Percentiles rank a stretch among this genome's conserved stretches.
Conservation (phyloP, 1,284 basidiomycete genomes). For the Hypsizygus ulmarius region DNA sequence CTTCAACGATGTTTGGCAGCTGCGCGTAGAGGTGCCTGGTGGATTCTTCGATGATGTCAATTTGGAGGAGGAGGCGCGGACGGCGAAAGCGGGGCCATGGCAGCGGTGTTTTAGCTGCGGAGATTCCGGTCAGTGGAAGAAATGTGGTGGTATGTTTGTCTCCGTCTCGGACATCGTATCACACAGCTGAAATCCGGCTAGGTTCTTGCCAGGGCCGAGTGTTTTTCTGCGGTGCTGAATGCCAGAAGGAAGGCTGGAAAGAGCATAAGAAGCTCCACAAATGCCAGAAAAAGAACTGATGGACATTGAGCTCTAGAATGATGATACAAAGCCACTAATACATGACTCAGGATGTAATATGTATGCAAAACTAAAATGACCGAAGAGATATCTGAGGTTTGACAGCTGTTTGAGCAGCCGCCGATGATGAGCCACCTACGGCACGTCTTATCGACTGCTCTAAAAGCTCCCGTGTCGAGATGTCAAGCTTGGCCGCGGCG, state of each 20-base stretch:
- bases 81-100: conserved; percentile 35
- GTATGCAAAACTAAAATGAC: conserved; percentile 45
- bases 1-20: conserved; percentile 37
- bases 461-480: conserved; percentile 57
- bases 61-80: conserved; percentile 32
- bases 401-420: conserved; percentile 32
- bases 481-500: conserved; percentile 71
- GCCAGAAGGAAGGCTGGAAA: conserved; percentile 24
- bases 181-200: background rate
- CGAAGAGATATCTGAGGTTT: conserved; percentile 81
- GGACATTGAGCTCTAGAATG: background rate
- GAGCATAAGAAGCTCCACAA: conserved; percentile 22
- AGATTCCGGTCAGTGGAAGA: conserved; percentile 31
- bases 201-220: conserved; percentile 22
- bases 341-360: too few relatives aligned
- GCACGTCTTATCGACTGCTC: conserved; percentile 81
- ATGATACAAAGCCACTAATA: background rate
- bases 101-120: conserved; percentile 35
- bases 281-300: conserved; percentile 6
- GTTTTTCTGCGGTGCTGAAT: conserved; percentile 21
- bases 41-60: conserved; percentile 32
- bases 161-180: background rate
- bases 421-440: conserved; percentile 47
- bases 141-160: conserved; percentile 22
- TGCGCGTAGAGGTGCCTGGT: conserved; percentile 33